phyloP scores from a whole-genome alignment of 2,329 filamentous ascomycete species.

The Epichloe gansuensis region DNA sequence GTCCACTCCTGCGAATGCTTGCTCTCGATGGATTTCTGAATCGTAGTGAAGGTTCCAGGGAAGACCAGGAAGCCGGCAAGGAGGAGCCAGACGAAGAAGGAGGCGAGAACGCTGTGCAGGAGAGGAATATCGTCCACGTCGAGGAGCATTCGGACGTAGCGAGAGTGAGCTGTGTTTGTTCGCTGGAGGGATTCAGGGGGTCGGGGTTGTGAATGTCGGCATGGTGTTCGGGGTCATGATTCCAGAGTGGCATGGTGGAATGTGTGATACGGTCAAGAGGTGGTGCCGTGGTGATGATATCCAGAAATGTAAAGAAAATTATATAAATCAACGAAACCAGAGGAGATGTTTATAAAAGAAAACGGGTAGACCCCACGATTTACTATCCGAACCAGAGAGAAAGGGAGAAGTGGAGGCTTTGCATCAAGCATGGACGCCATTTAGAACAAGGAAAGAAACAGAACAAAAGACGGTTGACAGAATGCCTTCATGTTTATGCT shows the following conservation, averaged over 20 bases:
- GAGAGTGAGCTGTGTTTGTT: conserved; percentile 19
- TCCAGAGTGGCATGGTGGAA: conserved; percentile 3
- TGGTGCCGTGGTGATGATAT: background rate
- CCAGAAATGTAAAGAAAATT: background rate
- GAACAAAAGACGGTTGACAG: background rate
- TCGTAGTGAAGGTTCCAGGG: conserved; percentile 37
- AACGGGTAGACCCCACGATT: background rate
- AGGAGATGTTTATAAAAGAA: background rate
- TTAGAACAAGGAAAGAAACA: background rate
- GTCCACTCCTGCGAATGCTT: conserved; percentile 8
- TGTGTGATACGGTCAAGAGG: background rate
- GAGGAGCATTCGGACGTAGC: conserved; percentile 35
- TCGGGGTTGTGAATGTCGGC: conserved; percentile 2
- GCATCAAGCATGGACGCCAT: background rate
- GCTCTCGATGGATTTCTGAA: conserved; percentile 16
- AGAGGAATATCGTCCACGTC: conserved; percentile 32
- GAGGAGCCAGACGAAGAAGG: conserved; percentile 31
- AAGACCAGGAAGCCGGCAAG: conserved; percentile 41
- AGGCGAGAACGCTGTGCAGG: conserved; percentile 33
- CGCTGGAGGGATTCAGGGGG: conserved; percentile 8
- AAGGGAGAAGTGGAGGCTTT: background rate
- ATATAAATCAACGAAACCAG: background rate
- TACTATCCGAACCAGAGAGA: background rate
- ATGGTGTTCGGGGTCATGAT: conserved; percentile 6
- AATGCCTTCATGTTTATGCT: background rate